Base-by-base conservation (phyloP, 2,329 filamentous ascomycete species). In the Fusarium dimerum region DNA sequence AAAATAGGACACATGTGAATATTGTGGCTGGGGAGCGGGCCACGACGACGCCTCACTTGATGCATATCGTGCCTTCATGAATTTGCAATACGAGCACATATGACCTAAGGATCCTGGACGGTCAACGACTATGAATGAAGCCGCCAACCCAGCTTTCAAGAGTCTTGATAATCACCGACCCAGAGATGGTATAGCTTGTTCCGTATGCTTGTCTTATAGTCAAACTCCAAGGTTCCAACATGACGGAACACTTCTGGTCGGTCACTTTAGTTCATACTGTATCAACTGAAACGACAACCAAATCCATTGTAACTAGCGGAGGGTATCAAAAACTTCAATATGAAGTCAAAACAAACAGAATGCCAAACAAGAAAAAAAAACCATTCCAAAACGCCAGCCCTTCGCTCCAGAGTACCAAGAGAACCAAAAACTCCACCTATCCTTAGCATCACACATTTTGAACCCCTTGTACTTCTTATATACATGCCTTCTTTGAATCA, bases 341-440 rank as follows among this genome's bases (percentile, higher is more conserved):
- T 16, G 12, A 40, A 40, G 13, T 9, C 32, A 36, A 16, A 40
- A 12, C 10, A 40, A 20, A 17, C 13, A 40, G 16, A 40, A 13
- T 12, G 10, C 39, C 39, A 13, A 7, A 15, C 12, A 6, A 12
- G 16, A 40, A 40, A 40, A 40, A 26, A 26, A 26, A 26, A 4
- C 20, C 20, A 36, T 36, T 15, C 39, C 39, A 40, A 40, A 40
- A 40, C 39, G 17, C n/a, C 42, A 44, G 56, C 20, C 59, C 45
- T 58, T 56, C 55, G 47, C 47, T 49, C 29, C 48, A 44, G 40
- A 16, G 11, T 42, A 34, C 30, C 26, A 56, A 44, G 48, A 51
- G 32, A 59, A 61, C 50, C 48, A 50, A 51, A 32, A 59, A 61
- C 52, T 50, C 60, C 57, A 39, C 43, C 47, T 50, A 56, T 51